Conservation (phyloP, 352 stramenopile species). For the Globisporangium iwayamae region DNA sequence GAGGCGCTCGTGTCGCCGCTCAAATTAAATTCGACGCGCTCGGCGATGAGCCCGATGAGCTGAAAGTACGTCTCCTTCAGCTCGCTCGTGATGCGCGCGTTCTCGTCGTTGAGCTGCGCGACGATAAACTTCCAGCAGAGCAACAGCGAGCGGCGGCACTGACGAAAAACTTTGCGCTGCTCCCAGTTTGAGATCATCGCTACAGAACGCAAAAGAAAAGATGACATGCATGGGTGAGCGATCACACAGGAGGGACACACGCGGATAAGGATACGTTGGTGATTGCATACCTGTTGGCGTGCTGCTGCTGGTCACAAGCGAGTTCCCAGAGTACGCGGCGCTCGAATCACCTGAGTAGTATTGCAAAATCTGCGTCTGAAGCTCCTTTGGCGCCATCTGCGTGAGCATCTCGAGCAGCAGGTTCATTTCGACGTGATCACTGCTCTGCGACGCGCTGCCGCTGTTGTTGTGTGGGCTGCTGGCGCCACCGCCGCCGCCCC, state of each 20-base stretch:
- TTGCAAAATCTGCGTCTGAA: conserved; percentile 43
- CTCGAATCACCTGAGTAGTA: conserved; percentile 40
- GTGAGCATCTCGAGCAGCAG: conserved; percentile 40
- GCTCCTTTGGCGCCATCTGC: conserved; percentile 59
- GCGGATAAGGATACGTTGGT: background rate
- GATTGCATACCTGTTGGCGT: conserved; percentile 17
- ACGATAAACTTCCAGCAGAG: conserved; percentile 68
- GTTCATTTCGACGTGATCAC: conserved; percentile 22
- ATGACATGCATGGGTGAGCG: background rate
- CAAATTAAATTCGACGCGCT: conserved; percentile 67
- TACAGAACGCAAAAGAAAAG: background rate
- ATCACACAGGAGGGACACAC: background rate
- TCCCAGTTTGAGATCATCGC: conserved; percentile 29
- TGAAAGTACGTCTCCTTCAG: conserved; percentile 57
- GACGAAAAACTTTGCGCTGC: conserved; percentile 43
- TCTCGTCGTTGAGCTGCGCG: conserved; percentile 53
- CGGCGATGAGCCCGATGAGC: conserved; percentile 54
- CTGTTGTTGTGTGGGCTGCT: background rate
- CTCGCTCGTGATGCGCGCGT: conserved; percentile 26
- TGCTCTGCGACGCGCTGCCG: background rate
- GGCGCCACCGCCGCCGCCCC: conserved; percentile 1
- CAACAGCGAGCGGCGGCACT: conserved; percentile 55
- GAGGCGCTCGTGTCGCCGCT: conserved; percentile 14
- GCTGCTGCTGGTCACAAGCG: conserved; percentile 7
- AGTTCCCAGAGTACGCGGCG: conserved; percentile 5